These are phyloP conservation scores for Tulasnella sp. DNA, from an alignment of 768 basidiomycete species.

Conservation along the genomic window DNA sequence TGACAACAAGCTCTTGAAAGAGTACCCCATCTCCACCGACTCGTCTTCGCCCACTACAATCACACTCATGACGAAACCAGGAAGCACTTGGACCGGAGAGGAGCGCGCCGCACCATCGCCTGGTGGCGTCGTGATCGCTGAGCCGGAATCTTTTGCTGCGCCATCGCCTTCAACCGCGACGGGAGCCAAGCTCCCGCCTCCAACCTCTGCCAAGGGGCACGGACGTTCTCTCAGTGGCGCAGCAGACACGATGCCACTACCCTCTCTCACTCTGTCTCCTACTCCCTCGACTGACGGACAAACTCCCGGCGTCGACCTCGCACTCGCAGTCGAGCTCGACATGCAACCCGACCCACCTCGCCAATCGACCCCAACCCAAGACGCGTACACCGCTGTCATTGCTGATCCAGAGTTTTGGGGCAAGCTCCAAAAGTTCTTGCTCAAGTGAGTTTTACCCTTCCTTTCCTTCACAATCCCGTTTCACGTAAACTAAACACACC, in stretches of 20 bases:
- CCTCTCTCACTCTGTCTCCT: constrained; percentile 70
- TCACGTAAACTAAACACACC: not conserved
- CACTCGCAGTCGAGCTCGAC: constrained; percentile 48
- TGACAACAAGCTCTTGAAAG: constrained; percentile 81
- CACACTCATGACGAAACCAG: constrained; percentile 59
- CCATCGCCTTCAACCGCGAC: constrained; percentile 7
- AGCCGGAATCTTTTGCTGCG: constrained; percentile 7
- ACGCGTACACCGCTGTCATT: constrained; percentile 59
- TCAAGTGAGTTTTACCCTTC: constrained; percentile 35
- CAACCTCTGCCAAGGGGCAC: constrained; percentile 5
- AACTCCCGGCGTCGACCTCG: not conserved
- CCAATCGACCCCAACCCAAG: constrained; percentile 28
- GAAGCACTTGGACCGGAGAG: constrained; percentile 15
- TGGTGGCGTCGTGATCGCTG: constrained; percentile 5
- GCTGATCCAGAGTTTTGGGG: constrained; percentile 76
- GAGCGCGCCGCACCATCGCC: not conserved
- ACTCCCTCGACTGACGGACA: constrained; percentile 44
- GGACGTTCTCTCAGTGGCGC: constrained; percentile 27
- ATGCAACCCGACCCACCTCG: constrained; percentile 42
- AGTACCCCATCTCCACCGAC: constrained; percentile 76
- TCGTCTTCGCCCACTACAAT: constrained; percentile 46
- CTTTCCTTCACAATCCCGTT: not conserved
- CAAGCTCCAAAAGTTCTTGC: constrained; percentile 55
- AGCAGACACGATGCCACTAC: constrained; percentile 55
- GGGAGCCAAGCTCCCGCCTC: not conserved